A percentile compares a stretch with the other conserved stretches of the same genome.
Evolutionary conservation across 805 yeast species (phyloP).

Genomic region (Kuraishia piskuri): DNA sequence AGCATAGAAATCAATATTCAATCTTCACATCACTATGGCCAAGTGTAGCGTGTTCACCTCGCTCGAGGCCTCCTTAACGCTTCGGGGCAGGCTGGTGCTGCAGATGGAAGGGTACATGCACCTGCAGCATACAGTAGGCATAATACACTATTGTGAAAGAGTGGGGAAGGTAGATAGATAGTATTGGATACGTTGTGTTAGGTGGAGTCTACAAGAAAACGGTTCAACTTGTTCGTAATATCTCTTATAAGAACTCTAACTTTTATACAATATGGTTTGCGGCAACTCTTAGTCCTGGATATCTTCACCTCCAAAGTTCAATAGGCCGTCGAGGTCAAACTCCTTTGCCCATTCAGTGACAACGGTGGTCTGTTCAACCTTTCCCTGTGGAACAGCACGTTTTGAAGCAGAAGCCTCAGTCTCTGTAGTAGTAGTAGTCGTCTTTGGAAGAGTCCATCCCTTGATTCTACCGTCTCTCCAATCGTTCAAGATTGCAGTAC

Average conservation of each 20-base stretch:
- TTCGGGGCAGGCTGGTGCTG: neutral
- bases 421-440: constrained; percentile 28
- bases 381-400: constrained; percentile 28
- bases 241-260: neutral
- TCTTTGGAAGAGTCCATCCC: constrained; percentile 80
- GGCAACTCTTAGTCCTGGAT: neutral
- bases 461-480: constrained; percentile 95
- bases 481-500: constrained; percentile 73
- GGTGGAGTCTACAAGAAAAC: neutral
- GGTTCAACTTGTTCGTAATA: neutral
- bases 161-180: neutral
- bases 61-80: neutral
- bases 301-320: constrained; percentile 21
- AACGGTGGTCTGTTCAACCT: constrained; percentile 61
- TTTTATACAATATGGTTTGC: neutral
- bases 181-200: too few relatives aligned
- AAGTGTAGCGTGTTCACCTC: neutral
- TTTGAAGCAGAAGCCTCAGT: constrained; percentile 26
- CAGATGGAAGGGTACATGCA: neutral
- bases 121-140: neutral
- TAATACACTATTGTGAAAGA: neutral
- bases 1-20: too few relatives aligned
- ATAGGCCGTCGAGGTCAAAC: constrained; percentile 82
- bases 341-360: constrained; percentile 92
- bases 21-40: neutral